Evolutionary conservation across 495 filamentous ascomycete species (phyloP).

Genomic region (Tetracladium marchalianum): DNA sequence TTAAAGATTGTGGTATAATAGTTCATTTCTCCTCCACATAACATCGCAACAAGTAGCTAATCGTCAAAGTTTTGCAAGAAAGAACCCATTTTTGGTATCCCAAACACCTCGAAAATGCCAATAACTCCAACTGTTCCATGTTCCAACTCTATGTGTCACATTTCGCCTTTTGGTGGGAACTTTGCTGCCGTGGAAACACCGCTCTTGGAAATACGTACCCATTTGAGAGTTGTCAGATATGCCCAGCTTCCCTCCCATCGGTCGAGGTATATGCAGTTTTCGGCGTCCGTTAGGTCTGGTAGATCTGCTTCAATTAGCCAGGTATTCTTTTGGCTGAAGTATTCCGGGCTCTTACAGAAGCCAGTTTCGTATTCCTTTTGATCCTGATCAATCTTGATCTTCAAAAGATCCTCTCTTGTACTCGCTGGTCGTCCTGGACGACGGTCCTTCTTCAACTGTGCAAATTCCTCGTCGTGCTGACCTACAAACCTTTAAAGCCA

Average conservation of each 20-base stretch:
- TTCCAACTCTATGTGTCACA: constrained; percentile 21
- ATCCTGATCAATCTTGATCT: constrained; percentile 58
- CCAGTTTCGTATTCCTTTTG: constrained; percentile 75
- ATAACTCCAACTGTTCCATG: constrained; percentile 17
- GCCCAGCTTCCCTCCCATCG: constrained; percentile 44
- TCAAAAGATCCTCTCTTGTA: constrained; percentile 65
- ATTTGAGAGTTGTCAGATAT: constrained; percentile 40
- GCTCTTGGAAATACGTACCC: constrained; percentile 50
- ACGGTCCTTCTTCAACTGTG: constrained; percentile 60
- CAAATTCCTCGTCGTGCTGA: constrained; percentile 67
- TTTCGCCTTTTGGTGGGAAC: constrained; percentile 61
- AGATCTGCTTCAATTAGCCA: constrained; percentile 28
- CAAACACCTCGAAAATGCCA: constrained; percentile 19
- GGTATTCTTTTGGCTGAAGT: constrained; percentile 9
- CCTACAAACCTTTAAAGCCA: constrained; percentile 54
- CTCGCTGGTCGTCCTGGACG: constrained; percentile 74
- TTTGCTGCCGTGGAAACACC: constrained; percentile 45
- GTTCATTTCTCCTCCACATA: too few species aligned
- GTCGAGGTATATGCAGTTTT: constrained; percentile 33
- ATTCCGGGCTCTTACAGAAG: constrained; percentile 46
- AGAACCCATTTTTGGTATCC: constrained; percentile 14
- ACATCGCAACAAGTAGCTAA: neutral
- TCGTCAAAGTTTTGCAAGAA: neutral
- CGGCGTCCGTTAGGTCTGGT: constrained; percentile 36
- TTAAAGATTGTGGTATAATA: too few species aligned